A percentile compares a stretch with the other conserved stretches of the same genome.
These are phyloP conservation scores for Trifolium repens DNA, from an alignment of 306 rosid species.

Conservation along the genomic window DNA sequence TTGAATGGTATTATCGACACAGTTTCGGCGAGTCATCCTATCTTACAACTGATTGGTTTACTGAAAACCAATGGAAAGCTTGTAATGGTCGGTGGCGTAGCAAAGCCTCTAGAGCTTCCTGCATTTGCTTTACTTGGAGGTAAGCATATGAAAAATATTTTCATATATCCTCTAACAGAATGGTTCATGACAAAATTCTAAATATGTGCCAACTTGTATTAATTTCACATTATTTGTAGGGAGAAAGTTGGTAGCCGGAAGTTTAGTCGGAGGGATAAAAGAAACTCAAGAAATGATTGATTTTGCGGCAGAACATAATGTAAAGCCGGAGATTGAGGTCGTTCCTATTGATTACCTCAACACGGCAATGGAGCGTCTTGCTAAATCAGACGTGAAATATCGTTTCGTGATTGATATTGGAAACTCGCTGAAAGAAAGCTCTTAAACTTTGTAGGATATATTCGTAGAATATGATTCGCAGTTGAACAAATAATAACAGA, in stretches of 20 bases:
- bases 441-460: not conserved
- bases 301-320: constrained; percentile 27
- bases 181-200: not conserved
- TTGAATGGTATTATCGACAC: constrained; percentile 43
- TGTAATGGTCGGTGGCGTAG: constrained; percentile 41
- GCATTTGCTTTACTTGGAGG: constrained; percentile 35
- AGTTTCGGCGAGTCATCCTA: constrained; percentile 35
- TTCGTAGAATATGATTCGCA: not conserved
- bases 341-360: constrained; percentile 32
- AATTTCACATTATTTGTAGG: not conserved
- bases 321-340: constrained; percentile 24
- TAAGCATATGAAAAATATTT: not conserved
- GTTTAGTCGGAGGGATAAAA: constrained; percentile 14
- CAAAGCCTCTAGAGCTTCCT: constrained; percentile 45
- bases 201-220: not conserved
- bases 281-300: constrained; percentile 6
- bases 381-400: constrained; percentile 28
- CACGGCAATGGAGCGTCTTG: constrained; percentile 35
- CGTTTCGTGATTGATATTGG: not conserved
- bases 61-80: constrained; percentile 48
- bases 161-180: no score
- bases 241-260: constrained; percentile 5
- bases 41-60: constrained; percentile 37
- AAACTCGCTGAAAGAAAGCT: not conserved
- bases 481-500: not conserved